phyloP scores from a whole-genome alignment of 371 early-diverging fungal genomes.

The Nosema muscidifuracis region DNA sequence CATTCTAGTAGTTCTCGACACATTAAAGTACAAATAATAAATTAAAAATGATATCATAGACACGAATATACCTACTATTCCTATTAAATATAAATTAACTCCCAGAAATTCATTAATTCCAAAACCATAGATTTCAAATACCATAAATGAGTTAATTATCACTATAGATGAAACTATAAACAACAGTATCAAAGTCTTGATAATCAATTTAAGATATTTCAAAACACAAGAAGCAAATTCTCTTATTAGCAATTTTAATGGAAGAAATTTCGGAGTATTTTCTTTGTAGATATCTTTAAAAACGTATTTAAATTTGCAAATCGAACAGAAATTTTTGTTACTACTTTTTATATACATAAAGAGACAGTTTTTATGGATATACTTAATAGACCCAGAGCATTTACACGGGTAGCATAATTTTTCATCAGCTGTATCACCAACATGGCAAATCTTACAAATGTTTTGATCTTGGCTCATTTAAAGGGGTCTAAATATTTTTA shows the following conservation, averaged over 20 bases:
- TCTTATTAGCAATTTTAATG: conserved; percentile 1
- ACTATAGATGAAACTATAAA: neutral
- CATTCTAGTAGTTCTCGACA: neutral
- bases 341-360: conserved; percentile 42
- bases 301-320: conserved; percentile 45
- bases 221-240: neutral
- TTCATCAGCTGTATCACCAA: conserved; percentile 19
- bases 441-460: conserved; percentile 55
- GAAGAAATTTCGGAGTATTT: conserved; percentile 25
- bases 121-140: neutral
- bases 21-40: neutral
- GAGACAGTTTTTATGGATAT: conserved; percentile 53
- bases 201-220: neutral
- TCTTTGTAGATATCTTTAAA: conserved; percentile 37
- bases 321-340: conserved; percentile 30
- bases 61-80: neutral
- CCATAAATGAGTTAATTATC: conserved; percentile 12
- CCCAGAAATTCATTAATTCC: neutral
- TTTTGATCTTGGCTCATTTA: neutral
- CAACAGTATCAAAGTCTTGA: neutral
- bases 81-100: neutral
- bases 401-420: conserved; percentile 47
- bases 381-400: conserved; percentile 55
- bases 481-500: neutral
- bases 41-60: neutral